phyloP scores from a whole-genome alignment of 2,329 filamentous ascomycete species.

The Talaromyces marneffei region DNA sequence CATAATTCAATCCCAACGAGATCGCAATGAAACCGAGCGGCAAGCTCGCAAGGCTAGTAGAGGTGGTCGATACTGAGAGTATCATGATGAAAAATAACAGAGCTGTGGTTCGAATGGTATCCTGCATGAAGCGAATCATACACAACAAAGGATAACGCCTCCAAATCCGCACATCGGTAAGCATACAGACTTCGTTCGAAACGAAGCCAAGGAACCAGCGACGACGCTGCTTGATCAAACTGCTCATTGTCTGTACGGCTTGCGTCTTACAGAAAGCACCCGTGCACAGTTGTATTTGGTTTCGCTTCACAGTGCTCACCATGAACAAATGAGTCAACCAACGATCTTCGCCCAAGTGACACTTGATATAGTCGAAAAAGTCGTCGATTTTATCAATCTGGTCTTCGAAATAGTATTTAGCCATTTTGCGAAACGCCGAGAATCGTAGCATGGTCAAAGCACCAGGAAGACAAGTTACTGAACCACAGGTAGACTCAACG shows the following conservation, averaged over 20 bases:
- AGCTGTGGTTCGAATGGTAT: slow-evolving; percentile 91
- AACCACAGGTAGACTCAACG: slow-evolving; percentile 87
- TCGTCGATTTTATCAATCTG: slow-evolving; percentile 94
- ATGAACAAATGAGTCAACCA: slow-evolving; percentile 99
- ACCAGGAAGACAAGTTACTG: slow-evolving; percentile 90
- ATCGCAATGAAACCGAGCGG: slow-evolving; percentile 92
- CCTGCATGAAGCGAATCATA: slow-evolving; percentile 85
- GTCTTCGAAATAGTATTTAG: slow-evolving; percentile 97
- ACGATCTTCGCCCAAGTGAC: slow-evolving; percentile 87
- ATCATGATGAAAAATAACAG: slow-evolving; percentile 92
- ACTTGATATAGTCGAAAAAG: slow-evolving; percentile 93
- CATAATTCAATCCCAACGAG: slow-evolving; percentile 86
- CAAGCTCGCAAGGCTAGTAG: slow-evolving; percentile 68
- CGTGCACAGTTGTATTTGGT: slow-evolving; percentile 97
- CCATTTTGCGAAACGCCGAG: slow-evolving; percentile 93
- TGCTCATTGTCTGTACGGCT: slow-evolving; percentile 80
- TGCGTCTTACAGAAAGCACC: slow-evolving; percentile 98
- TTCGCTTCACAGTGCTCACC: slow-evolving; percentile 87
- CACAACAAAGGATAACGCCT: slow-evolving; percentile 81
- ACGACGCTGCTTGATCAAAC: slow-evolving; percentile 86
- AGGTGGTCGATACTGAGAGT: slow-evolving; percentile 77
- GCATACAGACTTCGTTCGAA: slow-evolving; percentile 96
- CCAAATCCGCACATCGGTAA: slow-evolving; percentile 91
- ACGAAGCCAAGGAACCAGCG: slow-evolving; percentile 97
- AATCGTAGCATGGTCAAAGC: slow-evolving; percentile 94